Conservation (phyloP, 208 protist species). For the Trypanosoma caninum region DNA sequence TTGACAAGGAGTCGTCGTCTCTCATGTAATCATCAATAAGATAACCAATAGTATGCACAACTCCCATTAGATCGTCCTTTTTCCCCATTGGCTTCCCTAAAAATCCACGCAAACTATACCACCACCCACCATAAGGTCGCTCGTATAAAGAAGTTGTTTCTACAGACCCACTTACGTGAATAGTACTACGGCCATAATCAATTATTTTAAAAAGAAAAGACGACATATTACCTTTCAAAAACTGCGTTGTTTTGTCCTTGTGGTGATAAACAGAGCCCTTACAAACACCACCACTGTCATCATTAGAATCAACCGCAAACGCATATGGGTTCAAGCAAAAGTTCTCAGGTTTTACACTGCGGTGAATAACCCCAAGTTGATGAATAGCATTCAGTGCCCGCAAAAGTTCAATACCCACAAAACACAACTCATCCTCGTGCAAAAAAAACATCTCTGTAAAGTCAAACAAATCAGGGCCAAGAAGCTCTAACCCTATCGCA, state of each 20-base stretch:
- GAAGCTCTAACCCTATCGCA: slow-evolving; percentile 29
- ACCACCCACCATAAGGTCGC: slow-evolving; percentile 35
- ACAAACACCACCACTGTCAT: background rate
- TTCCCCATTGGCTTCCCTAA: slow-evolving; percentile 33
- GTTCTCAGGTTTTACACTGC: slow-evolving; percentile 31
- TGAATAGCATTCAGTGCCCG: slow-evolving; percentile 23
- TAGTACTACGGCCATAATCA: slow-evolving; percentile 27
- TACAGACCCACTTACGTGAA: background rate
- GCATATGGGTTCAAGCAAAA: slow-evolving; percentile 25
- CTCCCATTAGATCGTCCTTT: slow-evolving; percentile 40
- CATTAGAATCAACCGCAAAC: too few relatives aligned
- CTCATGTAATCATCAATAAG: slow-evolving; percentile 29
- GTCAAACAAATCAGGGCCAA: slow-evolving; percentile 28
- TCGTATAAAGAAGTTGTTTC: slow-evolving; percentile 14
- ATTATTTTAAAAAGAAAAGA: slow-evolving; percentile 31
- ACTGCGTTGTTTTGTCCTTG: background rate
- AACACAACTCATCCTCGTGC: slow-evolving; percentile 22
- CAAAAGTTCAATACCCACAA: slow-evolving; percentile 30
- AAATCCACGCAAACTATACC: slow-evolving; percentile 33
- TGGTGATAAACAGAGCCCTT: background rate
- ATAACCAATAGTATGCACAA: slow-evolving; percentile 31
- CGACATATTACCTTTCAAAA: background rate
- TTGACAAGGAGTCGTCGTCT: background rate
- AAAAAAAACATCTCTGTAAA: slow-evolving; percentile 22
- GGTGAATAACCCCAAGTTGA: slow-evolving; percentile 18